Base-by-base conservation (phyloP, 2,329 filamentous ascomycete species). In the Emydomyces testavorans region DNA sequence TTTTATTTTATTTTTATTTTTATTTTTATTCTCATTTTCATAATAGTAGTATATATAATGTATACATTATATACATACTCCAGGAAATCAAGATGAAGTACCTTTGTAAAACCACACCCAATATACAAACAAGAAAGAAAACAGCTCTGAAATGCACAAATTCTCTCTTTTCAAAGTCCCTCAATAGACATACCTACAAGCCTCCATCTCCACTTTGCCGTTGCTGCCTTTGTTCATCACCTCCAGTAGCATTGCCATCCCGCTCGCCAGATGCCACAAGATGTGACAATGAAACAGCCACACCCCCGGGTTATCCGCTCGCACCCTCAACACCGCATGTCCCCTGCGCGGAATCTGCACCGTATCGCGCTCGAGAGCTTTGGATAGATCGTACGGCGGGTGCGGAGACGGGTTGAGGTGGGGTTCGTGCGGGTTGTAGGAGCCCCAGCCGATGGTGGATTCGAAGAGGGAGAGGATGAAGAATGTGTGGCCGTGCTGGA, bases 251-350 rank as follows among this genome's bases (percentile, higher is more conserved):
- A 71, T 70, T 1, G 64, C 65, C 66, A 71, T 70, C 1, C 70
- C 69, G 23, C 62, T 65, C 1, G 62, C 67, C 49, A 61, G 42
- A 57, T 82, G 78, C 77, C 74, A 79, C 54, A 77, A 72, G 43
- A 79, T 75, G 60, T 79, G 75, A 61, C 75, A 78, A 59, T 79
- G 76, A 61, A 78, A 71, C 34, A 77, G 58, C 63, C 72, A 78
- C 26, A 75, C 65, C 15, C 74, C 75, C 0, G 74, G 75, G 55
- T 77, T 77, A 55, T 79, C 70, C 0, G 71, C 65, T 46, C 65
- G 53, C 54, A 74, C 76, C 0, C 68, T 73, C 4, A 78, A 57
- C 2, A 70, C 70, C 5, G 77, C 55, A 56, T 72, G 70, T 0
- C 74, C 75, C 2, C 60, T 58, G 1, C 56, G 56, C 0, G 70